A percentile compares a stretch with the other conserved stretches of the same genome.
Evolutionary conservation across 805 yeast genomes (phyloP).

Genomic region (Starmerella vaccinii): DNA sequence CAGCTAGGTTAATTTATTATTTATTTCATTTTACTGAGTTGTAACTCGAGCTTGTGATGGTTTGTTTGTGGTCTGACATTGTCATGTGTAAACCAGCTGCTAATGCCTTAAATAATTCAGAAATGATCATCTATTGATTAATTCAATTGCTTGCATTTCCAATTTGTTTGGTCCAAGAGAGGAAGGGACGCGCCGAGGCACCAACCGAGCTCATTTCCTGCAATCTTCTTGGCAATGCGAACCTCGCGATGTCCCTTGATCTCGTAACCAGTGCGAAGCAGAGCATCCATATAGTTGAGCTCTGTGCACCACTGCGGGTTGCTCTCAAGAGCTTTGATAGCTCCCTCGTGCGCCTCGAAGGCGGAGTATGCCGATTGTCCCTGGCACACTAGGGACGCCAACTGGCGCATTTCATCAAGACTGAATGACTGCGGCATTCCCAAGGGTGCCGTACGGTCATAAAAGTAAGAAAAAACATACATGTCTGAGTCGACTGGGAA

Average conservation of each 20-base stretch:
- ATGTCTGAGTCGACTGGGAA: conserved; percentile 66
- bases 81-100: too few species aligned
- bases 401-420: conserved; percentile 67
- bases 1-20: background rate
- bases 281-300: conserved; percentile 76
- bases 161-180: conserved; percentile 43
- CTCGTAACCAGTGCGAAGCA: conserved; percentile 93
- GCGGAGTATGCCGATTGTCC: conserved; percentile 71
- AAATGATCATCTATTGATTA: background rate
- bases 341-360: conserved; percentile 55
- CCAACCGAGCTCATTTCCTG: conserved; percentile 92
- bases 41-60: too few species aligned
- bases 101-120: too few species aligned
- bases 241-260: conserved; percentile 83
- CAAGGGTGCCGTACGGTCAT: conserved; percentile 85
- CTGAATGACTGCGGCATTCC: conserved; percentile 92
- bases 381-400: conserved; percentile 74
- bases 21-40: background rate
- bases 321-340: conserved; percentile 51
- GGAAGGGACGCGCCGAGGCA: conserved; percentile 97
- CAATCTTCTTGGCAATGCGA: conserved; percentile 82
- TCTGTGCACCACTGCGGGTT: conserved; percentile 96
- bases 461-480: conserved; percentile 87
- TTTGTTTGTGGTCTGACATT: too few species aligned
- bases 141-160: conserved; percentile 47